Evolutionary conservation across 768 basidiomycete genomes (phyloP).

Genomic region (Lenzites betulinus): DNA sequence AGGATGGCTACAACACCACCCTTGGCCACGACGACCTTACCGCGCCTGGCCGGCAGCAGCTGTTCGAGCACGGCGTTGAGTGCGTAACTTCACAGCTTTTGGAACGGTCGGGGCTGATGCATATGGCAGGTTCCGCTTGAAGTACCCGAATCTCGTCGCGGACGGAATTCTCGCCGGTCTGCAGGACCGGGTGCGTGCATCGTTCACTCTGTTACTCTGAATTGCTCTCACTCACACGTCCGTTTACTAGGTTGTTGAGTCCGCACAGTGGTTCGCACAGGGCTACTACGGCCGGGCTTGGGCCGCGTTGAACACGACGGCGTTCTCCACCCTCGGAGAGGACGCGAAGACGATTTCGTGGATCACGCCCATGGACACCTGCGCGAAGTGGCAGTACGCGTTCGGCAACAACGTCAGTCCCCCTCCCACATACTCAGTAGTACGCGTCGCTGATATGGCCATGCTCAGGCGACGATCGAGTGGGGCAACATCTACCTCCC

Average conservation of each 20-base stretch:
- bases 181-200: constrained; percentile 32
- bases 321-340: constrained; percentile 36
- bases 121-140: constrained; percentile 30
- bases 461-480: constrained; percentile 22
- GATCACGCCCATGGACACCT: constrained; percentile 45
- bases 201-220: background rate
- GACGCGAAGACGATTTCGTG: constrained; percentile 40
- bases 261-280: constrained; percentile 42
- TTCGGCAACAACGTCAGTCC: constrained; percentile 34
- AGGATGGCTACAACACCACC: constrained; percentile 37
- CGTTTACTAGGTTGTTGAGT: constrained; percentile 38
- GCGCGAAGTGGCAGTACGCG: constrained; percentile 37
- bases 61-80: constrained; percentile 44
- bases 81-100: constrained; percentile 17
- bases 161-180: constrained; percentile 32
- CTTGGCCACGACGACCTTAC: constrained; percentile 41
- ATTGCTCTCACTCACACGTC: background rate
- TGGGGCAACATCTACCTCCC: constrained; percentile 41
- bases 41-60: constrained; percentile 37
- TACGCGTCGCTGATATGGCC: background rate
- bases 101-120: background rate
- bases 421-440: background rate
- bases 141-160: constrained; percentile 33
- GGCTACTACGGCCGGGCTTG: constrained; percentile 41
- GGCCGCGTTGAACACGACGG: constrained; percentile 28